Conservation (phyloP, 306 rosid genomes). For the Cicer cuneatum region DNA sequence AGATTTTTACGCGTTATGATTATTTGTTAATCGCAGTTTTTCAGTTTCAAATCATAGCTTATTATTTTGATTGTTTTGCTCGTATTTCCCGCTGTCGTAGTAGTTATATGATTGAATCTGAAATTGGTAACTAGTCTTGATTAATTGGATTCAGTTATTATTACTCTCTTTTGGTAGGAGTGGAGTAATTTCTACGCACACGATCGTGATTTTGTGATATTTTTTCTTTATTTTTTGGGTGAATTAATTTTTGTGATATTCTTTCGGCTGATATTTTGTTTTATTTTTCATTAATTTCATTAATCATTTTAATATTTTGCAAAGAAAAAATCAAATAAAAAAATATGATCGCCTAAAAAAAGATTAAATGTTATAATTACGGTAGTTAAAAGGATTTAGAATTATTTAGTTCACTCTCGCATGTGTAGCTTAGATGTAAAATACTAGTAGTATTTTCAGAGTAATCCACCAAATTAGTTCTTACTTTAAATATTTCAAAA, state of each 20-base stretch:
- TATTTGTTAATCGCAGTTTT: constrained; percentile 19
- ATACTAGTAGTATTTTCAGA: too few relatives aligned
- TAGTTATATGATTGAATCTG: neutral
- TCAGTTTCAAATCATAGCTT: neutral
- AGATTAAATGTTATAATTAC: neutral
- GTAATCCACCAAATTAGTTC: too few relatives aligned
- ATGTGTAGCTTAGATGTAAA: neutral
- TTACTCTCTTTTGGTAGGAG: constrained; percentile 23
- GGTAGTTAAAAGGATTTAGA: neutral
- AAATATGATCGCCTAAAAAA: neutral
- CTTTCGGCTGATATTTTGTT: neutral
- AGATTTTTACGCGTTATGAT: constrained; percentile 26
- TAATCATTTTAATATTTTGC: too few relatives aligned
- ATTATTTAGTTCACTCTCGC: neutral
- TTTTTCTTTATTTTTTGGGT: neutral
- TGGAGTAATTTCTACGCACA: constrained; percentile 39
- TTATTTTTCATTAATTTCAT: too few relatives aligned
- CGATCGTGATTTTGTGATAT: constrained; percentile 27
- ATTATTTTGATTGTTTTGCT: constrained; percentile 21
- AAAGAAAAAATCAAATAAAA: neutral
- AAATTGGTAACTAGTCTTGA: neutral
- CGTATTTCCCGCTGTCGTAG: neutral
- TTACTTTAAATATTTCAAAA: too few relatives aligned
- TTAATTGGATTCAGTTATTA: constrained; percentile 30
- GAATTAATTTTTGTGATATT: neutral